A percentile compares a stretch with the other conserved stretches of the same genome.
phyloP scores from a whole-genome alignment of 106 monocot genomes.

The Dioscorea alata region DNA sequence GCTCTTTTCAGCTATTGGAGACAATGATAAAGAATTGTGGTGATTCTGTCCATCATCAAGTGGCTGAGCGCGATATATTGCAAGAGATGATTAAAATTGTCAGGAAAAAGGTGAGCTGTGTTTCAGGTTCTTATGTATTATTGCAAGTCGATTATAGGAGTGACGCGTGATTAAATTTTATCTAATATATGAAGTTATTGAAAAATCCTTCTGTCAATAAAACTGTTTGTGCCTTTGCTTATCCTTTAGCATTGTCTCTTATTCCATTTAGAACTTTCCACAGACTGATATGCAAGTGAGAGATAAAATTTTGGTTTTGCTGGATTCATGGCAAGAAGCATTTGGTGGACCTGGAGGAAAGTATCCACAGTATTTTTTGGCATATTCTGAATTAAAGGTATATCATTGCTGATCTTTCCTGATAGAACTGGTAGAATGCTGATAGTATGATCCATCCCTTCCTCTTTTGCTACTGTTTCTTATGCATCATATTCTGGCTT shows the following conservation, averaged over 20 bases:
- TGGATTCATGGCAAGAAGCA: slow-evolving; percentile 93
- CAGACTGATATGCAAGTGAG: slow-evolving; percentile 86
- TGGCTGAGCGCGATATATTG: slow-evolving; percentile 70
- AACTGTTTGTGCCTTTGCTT: too few species aligned
- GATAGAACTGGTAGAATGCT: too few species aligned
- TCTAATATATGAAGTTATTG: too few species aligned
- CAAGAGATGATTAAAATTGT: slow-evolving; percentile 93
- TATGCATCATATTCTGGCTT: too few species aligned
- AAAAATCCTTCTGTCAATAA: too few species aligned
- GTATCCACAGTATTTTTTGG: slow-evolving; percentile 81
- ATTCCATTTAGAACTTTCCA: not conserved
- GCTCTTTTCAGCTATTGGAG: slow-evolving; percentile 65
- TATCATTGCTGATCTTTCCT: not conserved
- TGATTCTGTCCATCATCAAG: slow-evolving; percentile 82
- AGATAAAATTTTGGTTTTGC: slow-evolving; percentile 71
- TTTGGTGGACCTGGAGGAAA: slow-evolving; percentile 86
- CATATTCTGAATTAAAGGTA: slow-evolving; percentile 80
- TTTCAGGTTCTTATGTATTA: not conserved
- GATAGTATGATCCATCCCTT: too few species aligned
- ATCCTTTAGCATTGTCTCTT: too few species aligned
- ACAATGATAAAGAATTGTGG: slow-evolving; percentile 95
- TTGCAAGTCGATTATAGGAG: too few species aligned
- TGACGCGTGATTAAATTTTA: too few species aligned
- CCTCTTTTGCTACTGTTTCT: too few species aligned
- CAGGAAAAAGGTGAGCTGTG: slow-evolving; percentile 59